Base-by-base conservation (phyloP, 169 alveolate genomes). In the Besnoitia besnoiti region DNA sequence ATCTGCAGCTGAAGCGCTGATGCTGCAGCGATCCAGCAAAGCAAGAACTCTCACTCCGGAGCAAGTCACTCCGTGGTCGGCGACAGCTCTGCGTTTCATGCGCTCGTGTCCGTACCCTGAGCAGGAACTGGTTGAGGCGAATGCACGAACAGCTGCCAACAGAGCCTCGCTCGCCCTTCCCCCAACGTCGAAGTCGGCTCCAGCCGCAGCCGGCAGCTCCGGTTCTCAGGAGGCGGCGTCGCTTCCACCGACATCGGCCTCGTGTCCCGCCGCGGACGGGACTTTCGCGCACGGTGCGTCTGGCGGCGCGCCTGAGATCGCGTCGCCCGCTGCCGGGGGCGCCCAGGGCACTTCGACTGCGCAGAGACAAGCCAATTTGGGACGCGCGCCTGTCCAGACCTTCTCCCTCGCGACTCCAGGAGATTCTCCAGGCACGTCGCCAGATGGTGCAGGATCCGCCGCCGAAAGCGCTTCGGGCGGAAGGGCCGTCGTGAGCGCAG, bases 401-500 rank as follows among this genome's bases (percentile, higher is more conserved):
- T 73, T 73, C 82, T 73, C 82, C 2, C 82, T 73, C n/a, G 82
- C 82, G 16, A 73, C 82, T 19, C 82, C 82, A 27, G 82, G 27
- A 19, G 39, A 27, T 19, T 35, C 82, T 73, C 44, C 82, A 1
- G 44, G 82, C 27, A 14, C 47, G 3, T 73, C 82, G 21, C 82
- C 82, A 8, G 16, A 35, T n/a, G 82, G 82, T 19, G 14, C 47
- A n/a, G 24, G 82, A 35, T 16, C 79, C 42, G 85, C 87, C 3
- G 87, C 16, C 35, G 87, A 42, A 40, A 14, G 37, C 14, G 19
- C 19, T 10, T 0, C n/a, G 50, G 40, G 33, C 24, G 87, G 59
- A 27, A 24, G 7, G 59, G 50, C 37, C 55, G 42, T 27, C 61
- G 50, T 27, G 87, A 1, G 67, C 12, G 24, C 80, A n/a, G 47